Percentiles rank a stretch among this genome's conserved stretches.
Conservation (phyloP, 768 basidiomycete genomes). For the Calocera cornea region DNA sequence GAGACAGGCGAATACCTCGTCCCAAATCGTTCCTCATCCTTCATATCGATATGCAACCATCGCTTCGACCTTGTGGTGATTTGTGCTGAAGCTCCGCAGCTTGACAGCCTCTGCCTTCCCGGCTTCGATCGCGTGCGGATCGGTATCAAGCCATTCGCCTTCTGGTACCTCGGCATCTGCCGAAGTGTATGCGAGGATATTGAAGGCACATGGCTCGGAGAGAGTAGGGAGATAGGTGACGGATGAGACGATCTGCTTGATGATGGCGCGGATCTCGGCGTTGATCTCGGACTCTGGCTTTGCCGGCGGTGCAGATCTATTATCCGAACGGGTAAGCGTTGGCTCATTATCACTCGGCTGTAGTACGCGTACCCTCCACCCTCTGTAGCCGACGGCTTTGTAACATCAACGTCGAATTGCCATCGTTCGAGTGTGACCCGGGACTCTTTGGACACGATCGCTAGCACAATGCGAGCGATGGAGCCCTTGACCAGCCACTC, state of each 20-base stretch:
- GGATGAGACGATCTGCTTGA: conserved; percentile 95
- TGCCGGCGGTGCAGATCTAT: conserved; percentile 25
- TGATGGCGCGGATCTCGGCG: conserved; percentile 91
- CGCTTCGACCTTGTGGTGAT: conserved; percentile 93
- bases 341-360: background rate
- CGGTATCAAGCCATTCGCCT: conserved; percentile 92
- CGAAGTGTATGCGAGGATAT: conserved; percentile 89
- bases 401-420: conserved; percentile 91
- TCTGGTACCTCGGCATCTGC: conserved; percentile 85
- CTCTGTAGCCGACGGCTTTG: conserved; percentile 44
- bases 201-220: conserved; percentile 91
- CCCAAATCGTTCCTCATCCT: conserved; percentile 31
- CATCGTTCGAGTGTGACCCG: conserved; percentile 86
- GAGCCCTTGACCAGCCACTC: conserved; percentile 90
- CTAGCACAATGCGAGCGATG: conserved; percentile 87
- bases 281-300: conserved; percentile 85
- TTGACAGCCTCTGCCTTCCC: conserved; percentile 87
- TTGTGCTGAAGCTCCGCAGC: conserved; percentile 90
- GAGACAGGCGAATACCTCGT: background rate
- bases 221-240: conserved; percentile 94
- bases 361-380: conserved; percentile 13
- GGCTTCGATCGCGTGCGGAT: conserved; percentile 82
- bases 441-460: conserved; percentile 90
- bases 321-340: background rate
- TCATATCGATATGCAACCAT: conserved; percentile 97